A percentile compares a stretch with the other conserved stretches of the same genome.
Conservation (phyloP, 257 asterid genomes). For the Avicennia marina region DNA sequence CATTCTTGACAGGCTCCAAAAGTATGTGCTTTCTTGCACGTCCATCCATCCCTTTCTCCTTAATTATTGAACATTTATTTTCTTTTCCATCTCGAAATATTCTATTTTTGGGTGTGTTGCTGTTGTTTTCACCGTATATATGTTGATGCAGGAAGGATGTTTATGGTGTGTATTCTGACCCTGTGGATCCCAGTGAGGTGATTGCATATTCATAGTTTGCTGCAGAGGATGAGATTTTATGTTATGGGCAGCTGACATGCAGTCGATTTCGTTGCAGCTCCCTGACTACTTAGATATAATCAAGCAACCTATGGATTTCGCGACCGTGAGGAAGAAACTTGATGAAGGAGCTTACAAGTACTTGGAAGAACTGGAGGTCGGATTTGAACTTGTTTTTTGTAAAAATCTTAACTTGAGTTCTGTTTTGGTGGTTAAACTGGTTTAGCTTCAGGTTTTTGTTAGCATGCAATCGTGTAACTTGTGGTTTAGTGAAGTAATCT, state of each 20-base stretch:
- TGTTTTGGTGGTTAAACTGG: neutral
- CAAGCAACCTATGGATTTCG: conserved; percentile 92
- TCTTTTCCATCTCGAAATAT: too few species aligned
- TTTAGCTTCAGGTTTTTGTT: too few species aligned
- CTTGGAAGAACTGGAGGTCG: conserved; percentile 88
- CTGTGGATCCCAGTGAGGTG: conserved; percentile 91
- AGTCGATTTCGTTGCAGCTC: conserved; percentile 55
- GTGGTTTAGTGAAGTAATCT: too few species aligned
- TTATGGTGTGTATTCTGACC: conserved; percentile 86
- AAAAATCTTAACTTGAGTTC: neutral
- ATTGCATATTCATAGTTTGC: conserved; percentile 5
- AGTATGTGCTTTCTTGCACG: too few species aligned
- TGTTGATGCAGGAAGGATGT: conserved; percentile 81
- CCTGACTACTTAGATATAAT: conserved; percentile 93
- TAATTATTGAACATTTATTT: too few species aligned
- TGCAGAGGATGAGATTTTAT: neutral
- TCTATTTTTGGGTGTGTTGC: too few species aligned
- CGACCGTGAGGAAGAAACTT: conserved; percentile 85
- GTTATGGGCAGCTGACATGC: conserved; percentile 18
- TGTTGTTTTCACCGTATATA: conserved; percentile 17
- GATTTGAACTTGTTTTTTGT: conserved; percentile 12
- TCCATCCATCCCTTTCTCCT: too few species aligned
- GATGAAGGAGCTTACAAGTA: conserved; percentile 42
- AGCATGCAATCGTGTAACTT: too few species aligned
- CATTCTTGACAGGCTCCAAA: conserved; percentile 99